Percentiles rank a stretch among this genome's conserved stretches.
These are phyloP conservation scores for Hapsidospora chrysogenum DNA, from an alignment of 495 filamentous ascomycete genomes.

Conservation along the genomic window DNA sequence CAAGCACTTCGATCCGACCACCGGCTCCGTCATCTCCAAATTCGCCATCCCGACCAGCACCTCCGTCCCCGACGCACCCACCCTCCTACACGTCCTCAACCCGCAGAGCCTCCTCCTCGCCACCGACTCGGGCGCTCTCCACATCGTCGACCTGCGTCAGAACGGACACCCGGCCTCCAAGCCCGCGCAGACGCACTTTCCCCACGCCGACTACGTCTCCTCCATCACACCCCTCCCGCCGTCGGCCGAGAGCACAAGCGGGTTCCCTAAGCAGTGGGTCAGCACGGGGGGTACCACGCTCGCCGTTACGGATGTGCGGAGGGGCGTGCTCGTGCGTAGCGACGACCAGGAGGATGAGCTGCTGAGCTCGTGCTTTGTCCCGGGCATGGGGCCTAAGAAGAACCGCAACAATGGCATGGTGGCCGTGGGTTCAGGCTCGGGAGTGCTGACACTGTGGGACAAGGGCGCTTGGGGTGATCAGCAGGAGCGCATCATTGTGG, in stretches of 20 bases:
- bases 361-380: conserved; percentile 59
- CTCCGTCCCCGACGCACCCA: conserved; percentile 43
- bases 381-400: conserved; percentile 38
- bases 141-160: conserved; percentile 77
- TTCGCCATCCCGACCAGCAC: conserved; percentile 38
- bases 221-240: conserved; percentile 74
- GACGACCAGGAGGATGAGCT: conserved; percentile 92
- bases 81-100: conserved; percentile 62
- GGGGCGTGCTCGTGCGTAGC: conserved; percentile 65
- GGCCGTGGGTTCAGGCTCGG: conserved; percentile 59
- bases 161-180: conserved; percentile 40
- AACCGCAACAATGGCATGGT: conserved; percentile 58
- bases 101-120: conserved; percentile 80
- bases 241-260: conserved; percentile 57
- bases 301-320: conserved; percentile 71
- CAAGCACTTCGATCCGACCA: conserved; percentile 68
- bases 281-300: conserved; percentile 82
- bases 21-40: conserved; percentile 68
- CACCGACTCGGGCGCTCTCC: conserved; percentile 74
- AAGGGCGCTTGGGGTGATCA: conserved; percentile 88
- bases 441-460: conserved; percentile 84
- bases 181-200: conserved; percentile 62
- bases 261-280: conserved; percentile 82
- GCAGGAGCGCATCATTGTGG: conserved; percentile 67
- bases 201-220: conserved; percentile 86